Evolutionary conservation across 2,329 filamentous ascomycete genomes (phyloP).

Genomic region (Neoascochyta sp.): DNA sequence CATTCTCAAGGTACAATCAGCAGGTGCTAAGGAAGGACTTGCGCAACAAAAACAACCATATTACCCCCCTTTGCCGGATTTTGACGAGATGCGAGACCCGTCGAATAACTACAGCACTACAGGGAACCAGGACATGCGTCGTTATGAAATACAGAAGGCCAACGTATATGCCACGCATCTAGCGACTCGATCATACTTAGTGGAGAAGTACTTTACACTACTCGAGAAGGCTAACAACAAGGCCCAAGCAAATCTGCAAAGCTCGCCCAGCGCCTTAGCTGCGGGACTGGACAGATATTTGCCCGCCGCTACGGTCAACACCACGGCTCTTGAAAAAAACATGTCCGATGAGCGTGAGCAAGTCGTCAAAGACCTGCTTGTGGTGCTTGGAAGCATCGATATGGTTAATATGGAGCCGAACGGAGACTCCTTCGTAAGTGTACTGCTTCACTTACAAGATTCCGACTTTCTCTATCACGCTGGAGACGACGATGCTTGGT

Average conservation of each 20-base stretch:
- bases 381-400: constrained; percentile 71
- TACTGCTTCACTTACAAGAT: constrained; percentile 10
- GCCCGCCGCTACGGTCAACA: constrained; percentile 11
- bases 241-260: constrained; percentile 43
- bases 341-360: constrained; percentile 74
- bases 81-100: constrained; percentile 27
- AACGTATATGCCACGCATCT: constrained; percentile 83
- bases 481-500: constrained; percentile 4
- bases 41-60: constrained; percentile 31
- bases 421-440: constrained; percentile 60
- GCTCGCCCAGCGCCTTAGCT: constrained; percentile 19
- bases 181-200: constrained; percentile 76
- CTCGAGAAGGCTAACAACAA: constrained; percentile 57
- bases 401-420: constrained; percentile 81
- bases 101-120: constrained; percentile 18
- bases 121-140: constrained; percentile 39
- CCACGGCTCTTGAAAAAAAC: constrained; percentile 55
- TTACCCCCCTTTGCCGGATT: constrained; percentile 38
- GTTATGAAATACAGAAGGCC: constrained; percentile 83
- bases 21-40: constrained; percentile 35
- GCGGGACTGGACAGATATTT: constrained; percentile 32
- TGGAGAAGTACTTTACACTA: constrained; percentile 79
- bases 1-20: constrained; percentile 60
- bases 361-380: constrained; percentile 76
- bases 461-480: constrained; percentile 11